Conservation (phyloP, 306 rosid genomes). For the barrel medic (Medicago truncatula) region DNA sequence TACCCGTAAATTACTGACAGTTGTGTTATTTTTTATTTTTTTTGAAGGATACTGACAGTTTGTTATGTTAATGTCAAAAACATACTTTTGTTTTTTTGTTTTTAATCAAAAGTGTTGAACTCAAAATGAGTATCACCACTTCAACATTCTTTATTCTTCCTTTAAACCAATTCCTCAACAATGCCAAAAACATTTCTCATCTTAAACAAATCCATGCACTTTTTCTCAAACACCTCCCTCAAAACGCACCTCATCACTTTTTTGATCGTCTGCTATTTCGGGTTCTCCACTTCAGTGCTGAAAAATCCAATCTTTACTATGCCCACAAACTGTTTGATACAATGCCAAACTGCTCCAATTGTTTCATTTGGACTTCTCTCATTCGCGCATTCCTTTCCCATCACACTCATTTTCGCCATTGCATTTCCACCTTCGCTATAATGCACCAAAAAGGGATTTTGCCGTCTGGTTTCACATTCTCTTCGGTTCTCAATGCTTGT, state of each 20-base stretch:
- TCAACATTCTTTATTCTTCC: not conserved
- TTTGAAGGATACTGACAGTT: too few relatives aligned
- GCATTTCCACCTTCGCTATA: conserved; percentile 56
- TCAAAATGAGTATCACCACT: conserved; percentile 14
- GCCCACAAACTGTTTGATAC: conserved; percentile 66
- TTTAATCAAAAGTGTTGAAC: not conserved
- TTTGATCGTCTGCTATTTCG: conserved; percentile 47
- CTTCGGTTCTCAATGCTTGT: conserved; percentile 70
- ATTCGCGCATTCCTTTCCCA: conserved; percentile 52
- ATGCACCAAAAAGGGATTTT: conserved; percentile 62
- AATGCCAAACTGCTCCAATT: conserved; percentile 50
- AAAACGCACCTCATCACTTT: conserved; percentile 41
- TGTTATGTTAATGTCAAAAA: too few relatives aligned
- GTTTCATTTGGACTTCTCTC: conserved; percentile 70
- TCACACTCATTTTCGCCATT: conserved; percentile 41
- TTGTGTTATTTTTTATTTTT: too few relatives aligned
- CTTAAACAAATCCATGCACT: conserved; percentile 60
- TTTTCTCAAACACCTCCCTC: conserved; percentile 52
- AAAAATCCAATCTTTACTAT: conserved; percentile 50
- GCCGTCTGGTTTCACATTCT: conserved; percentile 69
- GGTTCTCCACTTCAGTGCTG: conserved; percentile 26
- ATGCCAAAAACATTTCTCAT: conserved; percentile 46
- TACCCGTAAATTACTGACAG: too few relatives aligned
- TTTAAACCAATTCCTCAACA: conserved; percentile 37
- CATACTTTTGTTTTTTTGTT: too few relatives aligned